phyloP scores from a whole-genome alignment of 345 rosid species.

The Gossypium anomalum region DNA sequence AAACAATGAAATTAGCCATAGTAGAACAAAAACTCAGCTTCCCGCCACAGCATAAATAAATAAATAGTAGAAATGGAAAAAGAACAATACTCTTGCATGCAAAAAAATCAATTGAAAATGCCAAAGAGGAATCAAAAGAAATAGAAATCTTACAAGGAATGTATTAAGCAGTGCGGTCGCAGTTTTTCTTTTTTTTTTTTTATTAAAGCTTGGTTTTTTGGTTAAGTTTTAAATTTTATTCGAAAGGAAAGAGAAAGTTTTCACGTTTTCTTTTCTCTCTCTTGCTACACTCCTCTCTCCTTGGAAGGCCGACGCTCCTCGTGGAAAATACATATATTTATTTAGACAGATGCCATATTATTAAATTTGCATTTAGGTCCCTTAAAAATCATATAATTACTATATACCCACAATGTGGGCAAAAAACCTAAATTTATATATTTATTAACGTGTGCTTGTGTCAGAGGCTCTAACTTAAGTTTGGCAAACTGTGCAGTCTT shows the following conservation, averaged over 20 bases:
- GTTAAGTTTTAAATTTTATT: neutral
- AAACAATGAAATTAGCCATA: constrained; percentile 18
- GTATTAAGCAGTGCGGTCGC: constrained; percentile 19
- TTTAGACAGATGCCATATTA: neutral
- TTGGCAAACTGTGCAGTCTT: too few relatives aligned
- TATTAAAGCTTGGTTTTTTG: too few relatives aligned
- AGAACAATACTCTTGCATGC: too few relatives aligned
- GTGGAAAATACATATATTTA: neutral
- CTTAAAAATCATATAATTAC: neutral
- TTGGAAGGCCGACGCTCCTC: neutral
- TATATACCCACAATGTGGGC: too few relatives aligned
- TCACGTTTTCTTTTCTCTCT: constrained; percentile 20
- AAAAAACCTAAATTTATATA: too few relatives aligned
- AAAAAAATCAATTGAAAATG: neutral
- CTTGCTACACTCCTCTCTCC: constrained; percentile 8
- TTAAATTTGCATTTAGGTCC: neutral
- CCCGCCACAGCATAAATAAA: constrained; percentile 33
- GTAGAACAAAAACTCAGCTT: constrained; percentile 19
- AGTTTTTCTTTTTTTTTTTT: neutral
- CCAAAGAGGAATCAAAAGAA: neutral
- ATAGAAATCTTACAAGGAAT: constrained; percentile 29
- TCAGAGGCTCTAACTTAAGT: too few relatives aligned
- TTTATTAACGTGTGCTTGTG: too few relatives aligned
- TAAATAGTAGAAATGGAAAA: neutral
- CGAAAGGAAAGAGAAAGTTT: constrained; percentile 13